These are phyloP conservation scores for Arabis hirsuta DNA, from an alignment of 345 rosid species.

Conservation along the genomic window DNA sequence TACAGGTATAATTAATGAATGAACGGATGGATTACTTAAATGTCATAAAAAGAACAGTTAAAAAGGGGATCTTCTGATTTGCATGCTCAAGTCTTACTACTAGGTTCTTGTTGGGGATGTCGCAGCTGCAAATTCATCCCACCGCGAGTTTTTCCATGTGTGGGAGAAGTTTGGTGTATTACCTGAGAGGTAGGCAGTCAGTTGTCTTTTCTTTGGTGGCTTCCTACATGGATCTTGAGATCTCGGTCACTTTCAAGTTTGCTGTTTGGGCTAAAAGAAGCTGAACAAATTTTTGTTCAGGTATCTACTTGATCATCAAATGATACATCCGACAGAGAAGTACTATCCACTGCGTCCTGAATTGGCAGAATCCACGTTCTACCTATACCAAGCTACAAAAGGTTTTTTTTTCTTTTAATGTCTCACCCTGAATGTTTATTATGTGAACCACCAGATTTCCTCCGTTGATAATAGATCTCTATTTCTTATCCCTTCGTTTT, in stretches of 20 bases:
- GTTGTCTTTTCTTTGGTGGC: conserved; percentile 20
- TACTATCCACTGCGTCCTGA: conserved; percentile 97
- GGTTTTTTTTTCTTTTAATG: conserved; percentile 47
- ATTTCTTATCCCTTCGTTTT: conserved; percentile 29
- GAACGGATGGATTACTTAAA: conserved; percentile 21
- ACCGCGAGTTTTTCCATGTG: conserved; percentile 80
- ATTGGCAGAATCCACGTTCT: conserved; percentile 94
- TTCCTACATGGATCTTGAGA: conserved; percentile 20
- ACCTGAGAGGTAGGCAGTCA: conserved; percentile 70
- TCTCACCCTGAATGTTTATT: conserved; percentile 14
- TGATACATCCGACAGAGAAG: conserved; percentile 90
- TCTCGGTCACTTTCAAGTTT: conserved; percentile 24
- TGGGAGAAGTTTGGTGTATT: conserved; percentile 93
- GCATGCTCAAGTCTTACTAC: conserved; percentile 34
- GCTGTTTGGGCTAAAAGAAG: conserved; percentile 25
- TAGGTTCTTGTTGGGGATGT: conserved; percentile 97
- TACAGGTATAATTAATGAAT: conserved; percentile 64
- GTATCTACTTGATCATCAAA: conserved; percentile 88
- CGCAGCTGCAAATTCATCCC: conserved; percentile 86
- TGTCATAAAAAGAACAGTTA: background rate
- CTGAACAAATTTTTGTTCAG: conserved; percentile 42
- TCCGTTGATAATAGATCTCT: conserved; percentile 5
- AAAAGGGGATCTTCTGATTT: conserved; percentile 38
- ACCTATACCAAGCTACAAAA: conserved; percentile 95
- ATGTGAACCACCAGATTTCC: conserved; percentile 15